Conservation (phyloP, 139 green algal genomes). For the Coelastrella sp. region DNA sequence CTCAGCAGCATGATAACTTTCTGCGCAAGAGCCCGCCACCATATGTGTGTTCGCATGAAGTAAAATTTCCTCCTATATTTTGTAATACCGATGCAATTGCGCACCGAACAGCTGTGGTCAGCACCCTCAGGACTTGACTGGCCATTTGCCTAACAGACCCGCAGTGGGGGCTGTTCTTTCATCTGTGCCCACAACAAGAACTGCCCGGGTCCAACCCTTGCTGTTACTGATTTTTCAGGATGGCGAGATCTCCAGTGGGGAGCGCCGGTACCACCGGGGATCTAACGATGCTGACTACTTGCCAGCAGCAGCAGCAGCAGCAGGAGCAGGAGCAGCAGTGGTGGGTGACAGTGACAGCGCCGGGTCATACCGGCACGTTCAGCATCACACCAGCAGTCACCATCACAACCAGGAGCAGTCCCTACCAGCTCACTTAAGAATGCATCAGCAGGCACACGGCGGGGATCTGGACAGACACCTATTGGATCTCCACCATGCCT, state of each 20-base stretch:
- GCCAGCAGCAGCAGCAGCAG: conserved; percentile 18
- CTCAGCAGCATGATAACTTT: not conserved
- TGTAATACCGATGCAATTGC: no score
- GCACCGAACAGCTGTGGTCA: no score
- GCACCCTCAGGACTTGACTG: not conserved
- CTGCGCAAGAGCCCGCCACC: no score
- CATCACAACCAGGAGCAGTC: not conserved
- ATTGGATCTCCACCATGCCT: conserved; percentile 6
- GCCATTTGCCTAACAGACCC: not conserved
- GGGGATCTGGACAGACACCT: not conserved
- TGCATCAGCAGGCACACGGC: conserved; percentile 1
- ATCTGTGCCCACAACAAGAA: not conserved
- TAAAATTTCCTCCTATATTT: no score
- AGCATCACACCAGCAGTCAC: not conserved
- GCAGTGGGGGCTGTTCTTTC: not conserved
- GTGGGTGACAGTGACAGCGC: conserved; percentile 19
- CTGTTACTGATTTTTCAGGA: not conserved
- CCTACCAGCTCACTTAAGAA: not conserved
- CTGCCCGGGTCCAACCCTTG: not conserved
- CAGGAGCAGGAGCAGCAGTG: not conserved
- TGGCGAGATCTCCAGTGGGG: not conserved
- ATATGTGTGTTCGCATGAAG: no score
- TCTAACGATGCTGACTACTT: conserved; percentile 22
- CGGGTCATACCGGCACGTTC: not conserved
- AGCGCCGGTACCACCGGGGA: not conserved